Evolutionary conservation across 176 grass and related monocot genomes (phyloP), one percentile per base, ranked within the genome.

Genomic region (Lolium multiflorum): DNA sequence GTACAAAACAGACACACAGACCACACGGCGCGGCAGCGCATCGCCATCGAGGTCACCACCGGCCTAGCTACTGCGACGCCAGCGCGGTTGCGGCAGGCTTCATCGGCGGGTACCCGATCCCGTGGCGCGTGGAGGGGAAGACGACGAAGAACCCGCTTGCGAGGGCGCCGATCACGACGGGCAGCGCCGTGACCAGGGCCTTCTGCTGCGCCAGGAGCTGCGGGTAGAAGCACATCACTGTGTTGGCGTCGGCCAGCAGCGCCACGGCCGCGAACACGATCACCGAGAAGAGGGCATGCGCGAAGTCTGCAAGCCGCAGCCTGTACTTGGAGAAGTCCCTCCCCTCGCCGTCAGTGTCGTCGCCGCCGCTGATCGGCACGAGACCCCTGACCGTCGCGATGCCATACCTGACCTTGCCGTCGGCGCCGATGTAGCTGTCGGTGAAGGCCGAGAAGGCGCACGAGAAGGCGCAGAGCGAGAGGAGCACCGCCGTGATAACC

Each of bases 391-490:
- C 24, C 4, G 89, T 96, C 4, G 78, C 89, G 14, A 96, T 9
- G 35, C 94, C 91, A 37, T 93, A 96, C 82, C 81, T 90, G 6
- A 90, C 57, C 74, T 92, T 96, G 73, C 91, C 91, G 59, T 93
- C 87, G 43, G 83, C 82, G 69, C 83, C 87, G 10, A 84, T 11
- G 79, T 90, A 93, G 86, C 94, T 96, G 78, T 96, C 91, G 3
- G 89, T 96, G 85, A 96, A 96, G 87, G 74, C 24, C 9, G 94
- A 88, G 87, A 96, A 88, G 44, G 73, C 91, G 55, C 93, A 95
- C 47, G 76, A 87, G 56, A 95, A 65, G 48, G 76, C 75, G 57
- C 65, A 84, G 25, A 87, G 26, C 5, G 31, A 78, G 18, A 96
- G 85, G 49, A 96, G 68, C 6, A 76, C 16, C 74, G 84, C 78